Evolutionary conservation across 129 eudicot species (phyloP), one percentile per base, ranked within the genome.

Genomic region (Escallonia herrerae): DNA sequence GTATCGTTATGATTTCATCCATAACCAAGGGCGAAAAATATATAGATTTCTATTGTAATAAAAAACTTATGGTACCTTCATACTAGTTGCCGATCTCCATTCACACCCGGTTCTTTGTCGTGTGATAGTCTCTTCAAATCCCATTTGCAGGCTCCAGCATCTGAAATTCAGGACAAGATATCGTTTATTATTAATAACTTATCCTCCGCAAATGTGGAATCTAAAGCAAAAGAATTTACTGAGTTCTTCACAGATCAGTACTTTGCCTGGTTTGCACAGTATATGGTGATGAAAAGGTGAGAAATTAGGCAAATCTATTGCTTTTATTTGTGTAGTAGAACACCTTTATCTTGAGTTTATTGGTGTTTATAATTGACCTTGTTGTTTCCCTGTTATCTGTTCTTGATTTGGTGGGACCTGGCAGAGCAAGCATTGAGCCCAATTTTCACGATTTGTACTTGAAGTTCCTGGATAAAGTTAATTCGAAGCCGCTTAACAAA

Each of bases 251-350:
- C 70, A 65, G 96, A 88, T 72, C 83, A 86, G 67, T 85, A 75
- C 73, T 88, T 77, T 64, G 87, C 96, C 52, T 93, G 98, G 98
- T 93, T 93, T 84, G 95, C 98, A 13, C 98, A 88, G 80, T 93
- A 93, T 79, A 79, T 93, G 89, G 98, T 93, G 60, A 88, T 93
- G 98, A 93, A 88, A 83, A 88, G 98, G 98, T 88, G 41, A 60
- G 51, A 70, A 50, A 38, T 56, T 42, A 15, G 42, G 33, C 8
- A 5, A 1, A 14, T 53, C 5, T 7, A 8, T 5, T 11, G 4
- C 8, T 60, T 4, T 13, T 3, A 43, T 41, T 4, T 43, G 53
- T 11, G 5, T 22, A 33, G 9, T 41, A 40, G 7, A 3, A 7
- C 4, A 38, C 14, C 22, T 10, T 15, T 42, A 38, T 9, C 50